Evolutionary conservation across 345 rosid species (phyloP).

Genomic region (Cardamine chenopodiifolia): DNA sequence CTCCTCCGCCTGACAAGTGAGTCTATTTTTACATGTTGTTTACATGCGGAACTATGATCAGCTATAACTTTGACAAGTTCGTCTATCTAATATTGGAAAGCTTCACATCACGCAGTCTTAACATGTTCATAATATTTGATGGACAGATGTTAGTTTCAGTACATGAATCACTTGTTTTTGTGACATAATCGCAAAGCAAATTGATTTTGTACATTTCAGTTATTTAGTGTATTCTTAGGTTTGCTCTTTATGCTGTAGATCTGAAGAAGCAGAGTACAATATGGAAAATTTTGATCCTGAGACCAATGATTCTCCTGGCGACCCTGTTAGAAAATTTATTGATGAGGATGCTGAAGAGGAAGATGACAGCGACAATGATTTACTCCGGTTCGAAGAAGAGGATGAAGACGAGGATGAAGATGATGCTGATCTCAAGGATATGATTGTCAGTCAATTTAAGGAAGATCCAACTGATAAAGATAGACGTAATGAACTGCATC

Average conservation of each 20-base stretch:
- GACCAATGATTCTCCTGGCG: conserved; percentile 55
- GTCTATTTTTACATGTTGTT: conserved; percentile 14
- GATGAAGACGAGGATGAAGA: conserved; percentile 84
- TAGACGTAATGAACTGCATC: conserved; percentile 85
- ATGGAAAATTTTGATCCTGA: conserved; percentile 59
- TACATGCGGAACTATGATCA: not conserved
- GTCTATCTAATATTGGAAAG: not conserved
- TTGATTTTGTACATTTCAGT: conserved; percentile 5
- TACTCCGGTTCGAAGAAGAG: conserved; percentile 59
- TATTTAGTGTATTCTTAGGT: conserved; percentile 9
- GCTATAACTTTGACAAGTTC: not conserved
- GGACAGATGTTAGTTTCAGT: conserved; percentile 20
- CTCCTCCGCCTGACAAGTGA: conserved; percentile 55
- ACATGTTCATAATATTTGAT: not conserved
- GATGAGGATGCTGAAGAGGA: conserved; percentile 96
- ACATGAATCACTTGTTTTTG: conserved; percentile 6
- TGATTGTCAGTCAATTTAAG: conserved; percentile 69
- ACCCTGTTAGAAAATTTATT: conserved; percentile 79
- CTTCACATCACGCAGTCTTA: not conserved
- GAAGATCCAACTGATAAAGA: conserved; percentile 76
- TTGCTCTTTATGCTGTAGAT: conserved; percentile 42
- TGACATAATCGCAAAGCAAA: conserved; percentile 21
- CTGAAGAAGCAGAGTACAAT: conserved; percentile 60
- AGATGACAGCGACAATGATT: conserved; percentile 92
- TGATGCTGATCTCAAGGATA: conserved; percentile 66